phyloP scores from a whole-genome alignment of 768 basidiomycete genomes.

The Crassisporium funariophilum region DNA sequence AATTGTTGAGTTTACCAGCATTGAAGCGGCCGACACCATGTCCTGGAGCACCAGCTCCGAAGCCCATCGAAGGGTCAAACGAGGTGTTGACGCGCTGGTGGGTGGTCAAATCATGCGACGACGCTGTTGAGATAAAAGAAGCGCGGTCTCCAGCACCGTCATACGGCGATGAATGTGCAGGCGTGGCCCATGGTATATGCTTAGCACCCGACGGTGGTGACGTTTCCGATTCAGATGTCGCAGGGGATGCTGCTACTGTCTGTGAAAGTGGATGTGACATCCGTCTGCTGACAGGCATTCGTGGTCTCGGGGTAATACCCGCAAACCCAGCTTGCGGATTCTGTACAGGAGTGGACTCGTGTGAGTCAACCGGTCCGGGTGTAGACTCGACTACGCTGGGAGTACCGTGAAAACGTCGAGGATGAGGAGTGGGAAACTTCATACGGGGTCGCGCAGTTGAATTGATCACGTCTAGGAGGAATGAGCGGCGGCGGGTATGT shows the following conservation, averaged over 20 bases:
- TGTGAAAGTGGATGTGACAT: constrained; percentile 71
- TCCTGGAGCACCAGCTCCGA: constrained; percentile 61
- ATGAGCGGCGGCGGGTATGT: constrained; percentile 72
- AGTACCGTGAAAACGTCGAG: constrained; percentile 41
- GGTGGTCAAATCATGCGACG: constrained; percentile 86
- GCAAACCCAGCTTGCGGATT: constrained; percentile 57
- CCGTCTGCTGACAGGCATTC: constrained; percentile 40
- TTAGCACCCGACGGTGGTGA: constrained; percentile 7
- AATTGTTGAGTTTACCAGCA: constrained; percentile 81
- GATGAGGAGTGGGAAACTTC: constrained; percentile 64
- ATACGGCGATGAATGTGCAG: constrained; percentile 41
- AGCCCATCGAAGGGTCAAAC: constrained; percentile 82
- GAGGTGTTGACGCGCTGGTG: constrained; percentile 84
- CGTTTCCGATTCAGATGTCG: constrained; percentile 38
- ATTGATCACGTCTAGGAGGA: constrained; percentile 83
- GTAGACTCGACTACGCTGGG: constrained; percentile 35
- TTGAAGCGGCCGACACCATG: constrained; percentile 80
- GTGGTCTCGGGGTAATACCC: constrained; percentile 65
- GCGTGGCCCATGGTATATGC: constrained; percentile 32
- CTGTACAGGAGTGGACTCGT: constrained; percentile 30
- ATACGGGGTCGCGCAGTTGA: constrained; percentile 78
- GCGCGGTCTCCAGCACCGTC: constrained; percentile 56
- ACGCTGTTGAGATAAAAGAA: constrained; percentile 80
- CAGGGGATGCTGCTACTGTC: constrained; percentile 36
- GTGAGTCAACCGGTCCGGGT: constrained; percentile 28